Base-by-base conservation (phyloP, 768 basidiomycete species). In the Psilocybe cubensis region DNA sequence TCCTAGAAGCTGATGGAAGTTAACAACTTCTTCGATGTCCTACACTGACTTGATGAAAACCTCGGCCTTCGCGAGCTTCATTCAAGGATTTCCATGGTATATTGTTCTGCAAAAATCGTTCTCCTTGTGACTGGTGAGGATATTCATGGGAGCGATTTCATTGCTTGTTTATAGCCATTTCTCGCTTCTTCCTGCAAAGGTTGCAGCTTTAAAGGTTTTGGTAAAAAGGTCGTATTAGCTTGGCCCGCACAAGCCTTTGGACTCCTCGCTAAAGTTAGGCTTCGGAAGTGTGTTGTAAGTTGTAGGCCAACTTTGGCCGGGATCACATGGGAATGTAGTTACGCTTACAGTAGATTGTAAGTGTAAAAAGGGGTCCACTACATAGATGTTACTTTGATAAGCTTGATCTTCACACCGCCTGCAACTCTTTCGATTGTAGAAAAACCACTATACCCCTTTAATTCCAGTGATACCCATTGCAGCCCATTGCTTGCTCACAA, bases 361-460 rank as follows among this genome's bases (percentile, higher is more conserved):
- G 10, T 38, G 35, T 38, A 38, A 48, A 48, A 29, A 48, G 12
- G 46, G 46, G 46, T 25, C 31, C 27, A 24, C 28, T 48, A 29
- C 24, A 24, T 25, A 41, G 49, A 51, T 35, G 11, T 17, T 23
- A 38, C 35, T 23, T 27, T 27, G 38, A 51, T 38, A 41, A 51
- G 33, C 31, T 24, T 40, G 33, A 40, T 51, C 33, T 35, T 38
- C 49, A 51, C 49, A 51, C 31, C 31, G 24, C 31, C 9, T 18
- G 12, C 49, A 38, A 12, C 8, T 38, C 29, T 3, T 18, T 50
- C 33, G 1, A 29, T 43, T 53, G 17, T 43, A 49, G 23, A 29
- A n/a, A 17, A 24, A 27, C n/a, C 18, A 43, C 27, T 53, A 53
- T 53, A 53, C 52, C 52, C 40, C 29, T 29, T 14, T 28, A n/a